These are phyloP conservation scores for Eustoma russellianum DNA, from an alignment of 257 asterid species.

Conservation along the genomic window DNA sequence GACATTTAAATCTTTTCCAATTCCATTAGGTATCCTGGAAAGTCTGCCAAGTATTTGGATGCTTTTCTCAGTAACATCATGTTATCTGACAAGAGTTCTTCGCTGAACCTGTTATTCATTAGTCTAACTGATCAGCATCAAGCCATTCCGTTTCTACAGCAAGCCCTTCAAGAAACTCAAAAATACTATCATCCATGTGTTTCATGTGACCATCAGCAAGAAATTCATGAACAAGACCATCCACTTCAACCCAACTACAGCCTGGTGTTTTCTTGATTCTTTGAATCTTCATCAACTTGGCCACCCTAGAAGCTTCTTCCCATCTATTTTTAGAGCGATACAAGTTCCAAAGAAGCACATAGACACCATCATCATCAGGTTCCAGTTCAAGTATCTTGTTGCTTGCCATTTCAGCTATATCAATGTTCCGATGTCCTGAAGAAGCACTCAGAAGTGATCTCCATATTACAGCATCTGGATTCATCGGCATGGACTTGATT, in stretches of 20 bases:
- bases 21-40: no score
- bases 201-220: slow-evolving; percentile 41
- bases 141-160: slow-evolving; percentile 27
- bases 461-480: slow-evolving; percentile 75
- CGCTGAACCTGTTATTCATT: no score
- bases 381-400: slow-evolving; percentile 48
- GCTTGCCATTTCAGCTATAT: slow-evolving; percentile 56
- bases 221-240: slow-evolving; percentile 69
- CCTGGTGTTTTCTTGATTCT: slow-evolving; percentile 74
- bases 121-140: background rate
- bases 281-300: slow-evolving; percentile 56
- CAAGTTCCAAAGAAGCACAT: slow-evolving; percentile 48
- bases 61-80: no score
- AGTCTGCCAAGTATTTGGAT: no score
- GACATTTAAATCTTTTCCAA: no score
- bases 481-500: slow-evolving; percentile 53
- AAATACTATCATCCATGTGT: slow-evolving; percentile 13
- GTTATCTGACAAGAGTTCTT: no score
- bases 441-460: slow-evolving; percentile 56
- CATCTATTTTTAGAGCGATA: slow-evolving; percentile 46
- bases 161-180: slow-evolving; percentile 30
- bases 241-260: slow-evolving; percentile 84
- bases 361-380: slow-evolving; percentile 57
- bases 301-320: slow-evolving; percentile 44
- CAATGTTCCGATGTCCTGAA: slow-evolving; percentile 34